Evolutionary conservation across 1,284 basidiomycete genomes (phyloP), one percentile per base, ranked within the genome.

Genomic region (Entoloma clypeatum): DNA sequence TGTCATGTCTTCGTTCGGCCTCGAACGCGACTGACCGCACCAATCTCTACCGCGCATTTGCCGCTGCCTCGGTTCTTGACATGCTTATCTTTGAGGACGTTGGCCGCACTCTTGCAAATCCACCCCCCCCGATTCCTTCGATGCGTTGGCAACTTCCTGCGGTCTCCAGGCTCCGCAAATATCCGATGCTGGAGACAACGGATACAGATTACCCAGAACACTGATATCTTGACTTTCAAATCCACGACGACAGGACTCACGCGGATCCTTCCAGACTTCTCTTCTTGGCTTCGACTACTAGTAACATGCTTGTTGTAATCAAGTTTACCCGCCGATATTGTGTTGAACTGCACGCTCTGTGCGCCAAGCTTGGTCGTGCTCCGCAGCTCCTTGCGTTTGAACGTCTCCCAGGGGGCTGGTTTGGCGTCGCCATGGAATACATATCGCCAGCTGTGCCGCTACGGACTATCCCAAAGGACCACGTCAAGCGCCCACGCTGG

Each of bases 401-500:
- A 25, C 13, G 22, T 13, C 51, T 57, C 27, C 49, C 54, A n/a
- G 52, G 52, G 27, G 52, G 52, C 22, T 56, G 52, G 54, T 50
- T 43, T 41, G 51, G 32, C 14, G 41, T 56, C 11, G 54, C 45
- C 16, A 55, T 57, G 54, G 54, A 56, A 39, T 45, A 39, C 28
- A 41, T 50, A 32, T 35, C 23, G 25, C 14, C 27, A 23, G 34
- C 37, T 17, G 22, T 45, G 5, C 33, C 39, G 13, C 36, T 22
- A 16, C 10, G 32, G 32, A 13, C 13, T 23, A 34, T 34, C 17
- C 32, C 32, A 33, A 33, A 33, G 31, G 31, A 33, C 31, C 17
- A 33, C 23, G 35, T 21, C 28, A 16, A 45, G 21, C 35, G 25
- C 25, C 28, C 32, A 22, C 35, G 39, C 35, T 51, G 44, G 50